Evolutionary conservation across 1,139 yeast species (phyloP).

Genomic region (Zygoascus sp.): DNA sequence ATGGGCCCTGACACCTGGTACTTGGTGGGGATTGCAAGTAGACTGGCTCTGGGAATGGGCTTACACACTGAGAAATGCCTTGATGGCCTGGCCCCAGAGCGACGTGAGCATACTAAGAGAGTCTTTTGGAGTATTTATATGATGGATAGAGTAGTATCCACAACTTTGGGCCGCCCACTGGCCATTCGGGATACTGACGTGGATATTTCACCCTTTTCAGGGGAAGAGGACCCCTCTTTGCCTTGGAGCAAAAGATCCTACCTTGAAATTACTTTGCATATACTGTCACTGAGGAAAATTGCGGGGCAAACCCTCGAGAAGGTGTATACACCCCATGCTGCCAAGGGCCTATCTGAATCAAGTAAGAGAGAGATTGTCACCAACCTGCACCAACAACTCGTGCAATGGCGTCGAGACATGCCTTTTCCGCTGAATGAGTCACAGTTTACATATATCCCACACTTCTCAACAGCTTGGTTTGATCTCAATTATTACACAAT

Average conservation of each 20-base stretch:
- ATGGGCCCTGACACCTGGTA: slow-evolving; percentile 30
- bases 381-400: slow-evolving; percentile 21
- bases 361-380: slow-evolving; percentile 14
- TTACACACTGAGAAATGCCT: slow-evolving; percentile 44
- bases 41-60: slow-evolving; percentile 63
- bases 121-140: slow-evolving; percentile 28
- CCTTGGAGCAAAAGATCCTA: slow-evolving; percentile 11
- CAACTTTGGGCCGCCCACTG: slow-evolving; percentile 27
- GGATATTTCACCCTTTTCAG: slow-evolving; percentile 18
- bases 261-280: slow-evolving; percentile 22
- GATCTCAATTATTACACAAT: slow-evolving; percentile 27
- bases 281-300: slow-evolving; percentile 23
- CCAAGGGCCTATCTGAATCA: slow-evolving; percentile 11
- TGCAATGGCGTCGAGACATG: slow-evolving; percentile 24
- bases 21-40: slow-evolving; percentile 50
- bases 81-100: slow-evolving; percentile 18
- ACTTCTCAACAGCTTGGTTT: slow-evolving; percentile 24
- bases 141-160: slow-evolving; percentile 28
- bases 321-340: slow-evolving; percentile 16
- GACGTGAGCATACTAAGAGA: slow-evolving; percentile 24
- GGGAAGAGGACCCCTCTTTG: slow-evolving; percentile 4
- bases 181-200: slow-evolving; percentile 26
- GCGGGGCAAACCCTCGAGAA: slow-evolving; percentile 23
- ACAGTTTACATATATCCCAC: slow-evolving; percentile 22
- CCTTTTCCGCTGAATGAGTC: slow-evolving; percentile 25